Evolutionary conservation across 2,329 filamentous ascomycete genomes (phyloP).

Genomic region (Sarocladium strictum): DNA sequence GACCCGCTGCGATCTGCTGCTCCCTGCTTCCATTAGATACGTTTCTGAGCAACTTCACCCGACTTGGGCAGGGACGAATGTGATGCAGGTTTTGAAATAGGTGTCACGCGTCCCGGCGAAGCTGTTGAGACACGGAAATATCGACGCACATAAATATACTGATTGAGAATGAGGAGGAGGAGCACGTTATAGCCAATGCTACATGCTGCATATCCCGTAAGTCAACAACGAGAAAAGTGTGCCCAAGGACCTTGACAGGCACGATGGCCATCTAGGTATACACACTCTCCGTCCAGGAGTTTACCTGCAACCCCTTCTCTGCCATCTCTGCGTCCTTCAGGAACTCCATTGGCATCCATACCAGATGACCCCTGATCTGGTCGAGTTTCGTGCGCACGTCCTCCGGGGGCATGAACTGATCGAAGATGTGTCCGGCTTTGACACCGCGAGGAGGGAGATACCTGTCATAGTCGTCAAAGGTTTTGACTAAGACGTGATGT

Average conservation of each 20-base stretch:
- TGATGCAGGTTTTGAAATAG: too few species aligned
- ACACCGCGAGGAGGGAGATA: slow-evolving; percentile 66
- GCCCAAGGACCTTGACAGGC: neutral
- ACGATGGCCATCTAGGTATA: slow-evolving; percentile 59
- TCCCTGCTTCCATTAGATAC: too few species aligned
- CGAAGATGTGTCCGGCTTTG: slow-evolving; percentile 82
- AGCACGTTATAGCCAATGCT: neutral
- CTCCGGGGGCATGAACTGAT: slow-evolving; percentile 65
- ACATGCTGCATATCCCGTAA: neutral
- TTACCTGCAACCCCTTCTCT: slow-evolving; percentile 80
- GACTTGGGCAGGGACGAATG: too few species aligned
- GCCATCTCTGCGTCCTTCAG: slow-evolving; percentile 82
- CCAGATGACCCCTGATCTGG: slow-evolving; percentile 78
- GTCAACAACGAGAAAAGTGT: neutral
- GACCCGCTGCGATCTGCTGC: too few species aligned
- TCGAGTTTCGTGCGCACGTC: slow-evolving; percentile 72
- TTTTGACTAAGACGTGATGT: slow-evolving; percentile 55
- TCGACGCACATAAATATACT: too few species aligned
- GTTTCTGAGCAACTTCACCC: too few species aligned
- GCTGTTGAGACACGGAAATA: too few species aligned
- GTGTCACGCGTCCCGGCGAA: too few species aligned
- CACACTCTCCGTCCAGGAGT: slow-evolving; percentile 80
- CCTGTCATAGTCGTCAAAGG: slow-evolving; percentile 80
- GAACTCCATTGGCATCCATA: slow-evolving; percentile 94
- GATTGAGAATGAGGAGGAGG: neutral